Base-by-base conservation (phyloP, 106 monocot species). In the Vanilla planifolia region DNA sequence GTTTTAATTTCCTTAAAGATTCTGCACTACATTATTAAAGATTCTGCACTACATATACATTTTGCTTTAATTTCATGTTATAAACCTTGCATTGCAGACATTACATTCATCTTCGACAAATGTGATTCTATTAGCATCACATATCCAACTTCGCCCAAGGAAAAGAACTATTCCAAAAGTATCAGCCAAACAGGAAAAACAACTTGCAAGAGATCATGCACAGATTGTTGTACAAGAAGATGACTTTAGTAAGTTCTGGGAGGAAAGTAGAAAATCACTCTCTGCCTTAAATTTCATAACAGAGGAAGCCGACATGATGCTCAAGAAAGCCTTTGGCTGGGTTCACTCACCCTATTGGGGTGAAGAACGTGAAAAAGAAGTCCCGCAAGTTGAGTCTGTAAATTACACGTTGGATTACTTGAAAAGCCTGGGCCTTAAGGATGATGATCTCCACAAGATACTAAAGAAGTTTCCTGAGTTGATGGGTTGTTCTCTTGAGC, bases 391-490 rank as follows among this genome's bases (percentile, higher is more conserved):
- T 15, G 76, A 81, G 43, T 60, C 32, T 8, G 34, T 96, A 42
- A 66, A 47, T 45, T 58, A 51, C 62, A 44, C 65, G 59, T 59
- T 90, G 57, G 68, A 76, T 52, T 90, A 81, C 37, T 48, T 96
- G 28, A 84, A 68, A 61, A 66, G 66, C 19, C 58, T 90, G 14
- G 81, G 90, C 43, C 79, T 96, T 42, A 75, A 80, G 3, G 79
- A 87, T 32, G 95, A 81, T 48, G 95, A 96, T 52, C 73, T 96
- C 16, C 64, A 78, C 71, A 96, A 96, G 53, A 39, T 96, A 57
- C 77, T 93, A 8, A 89, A 85, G 80, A 94, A 89, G 58, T 89
- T 94, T 50, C 89, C 93, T 0, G 93, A 94, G 53, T 85, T 89
- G 20, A 81, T 96, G 55, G 95, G 95, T 11, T 96, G 95, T 60